Evolutionary conservation across 306 rosid species (phyloP).

Genomic region (Datisca glomerata): DNA sequence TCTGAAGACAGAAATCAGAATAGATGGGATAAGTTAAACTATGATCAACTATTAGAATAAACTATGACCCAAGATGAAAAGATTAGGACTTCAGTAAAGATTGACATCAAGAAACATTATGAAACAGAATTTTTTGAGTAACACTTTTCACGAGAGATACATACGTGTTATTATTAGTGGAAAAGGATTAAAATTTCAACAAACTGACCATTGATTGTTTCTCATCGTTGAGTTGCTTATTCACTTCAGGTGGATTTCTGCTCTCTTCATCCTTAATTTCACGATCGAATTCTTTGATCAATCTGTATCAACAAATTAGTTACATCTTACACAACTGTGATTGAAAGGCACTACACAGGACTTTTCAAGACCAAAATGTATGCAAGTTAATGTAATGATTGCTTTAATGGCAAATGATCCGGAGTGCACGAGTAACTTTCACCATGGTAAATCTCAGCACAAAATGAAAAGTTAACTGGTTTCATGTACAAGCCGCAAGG

Average conservation of each 20-base stretch:
- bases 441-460: too few species aligned
- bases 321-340: constrained; percentile 4
- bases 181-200: too few species aligned
- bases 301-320: constrained; percentile 31
- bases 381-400: too few species aligned
- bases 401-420: too few species aligned
- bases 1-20: constrained; percentile 32
- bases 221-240: constrained; percentile 95
- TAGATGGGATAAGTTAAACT: neutral
- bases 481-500: neutral
- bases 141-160: too few species aligned
- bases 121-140: too few species aligned
- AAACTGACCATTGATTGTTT: constrained; percentile 81
- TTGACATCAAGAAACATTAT: too few species aligned
- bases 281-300: constrained; percentile 90
- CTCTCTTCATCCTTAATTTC: constrained; percentile 88
- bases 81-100: neutral
- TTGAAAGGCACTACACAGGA: too few species aligned
- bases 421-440: too few species aligned
- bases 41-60: neutral
- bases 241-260: constrained; percentile 72
- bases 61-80: neutral
- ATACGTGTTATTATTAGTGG: too few species aligned
- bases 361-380: too few species aligned
- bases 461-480: neutral